These are phyloP conservation scores for Candida endomychidarum DNA, from an alignment of 805 yeast genomes.

Conservation along the genomic window DNA sequence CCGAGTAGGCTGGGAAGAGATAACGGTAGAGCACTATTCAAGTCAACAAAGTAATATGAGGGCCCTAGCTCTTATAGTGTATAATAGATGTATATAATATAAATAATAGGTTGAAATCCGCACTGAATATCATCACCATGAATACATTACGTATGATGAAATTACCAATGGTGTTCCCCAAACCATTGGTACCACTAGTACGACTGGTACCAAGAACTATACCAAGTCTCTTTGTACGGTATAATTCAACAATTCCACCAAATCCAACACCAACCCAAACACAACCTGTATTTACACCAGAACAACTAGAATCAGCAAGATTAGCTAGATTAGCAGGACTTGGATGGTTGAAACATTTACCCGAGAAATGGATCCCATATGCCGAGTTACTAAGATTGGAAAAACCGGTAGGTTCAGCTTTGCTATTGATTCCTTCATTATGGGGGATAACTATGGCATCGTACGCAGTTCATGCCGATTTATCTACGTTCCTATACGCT, in stretches of 20 bases:
- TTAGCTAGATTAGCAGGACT: conserved; percentile 46
- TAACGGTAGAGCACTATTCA: no score
- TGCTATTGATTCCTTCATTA: conserved; percentile 78
- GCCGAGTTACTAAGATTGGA: conserved; percentile 91
- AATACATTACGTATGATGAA: background rate
- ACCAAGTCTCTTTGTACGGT: background rate
- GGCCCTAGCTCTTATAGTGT: no score
- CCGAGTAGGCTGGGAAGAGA: no score
- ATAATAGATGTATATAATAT: no score
- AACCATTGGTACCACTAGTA: background rate
- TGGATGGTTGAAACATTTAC: conserved; percentile 58
- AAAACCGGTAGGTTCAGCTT: conserved; percentile 93
- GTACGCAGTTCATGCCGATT: conserved; percentile 65
- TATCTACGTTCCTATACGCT: conserved; percentile 59
- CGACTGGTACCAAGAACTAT: background rate
- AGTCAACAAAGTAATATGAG: no score
- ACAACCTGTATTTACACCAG: conserved; percentile 25
- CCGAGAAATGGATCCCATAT: conserved; percentile 77
- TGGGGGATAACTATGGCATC: conserved; percentile 96
- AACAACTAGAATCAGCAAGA: conserved; percentile 52
- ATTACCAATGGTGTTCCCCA: background rate
- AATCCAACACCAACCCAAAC: background rate
- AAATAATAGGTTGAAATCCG: no score
- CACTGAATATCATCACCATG: background rate
- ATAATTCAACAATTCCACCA: background rate